A percentile compares a stretch with the other conserved stretches of the same genome.
phyloP scores from a whole-genome alignment of 768 basidiomycete genomes.

The Leccinum disarticulatum region DNA sequence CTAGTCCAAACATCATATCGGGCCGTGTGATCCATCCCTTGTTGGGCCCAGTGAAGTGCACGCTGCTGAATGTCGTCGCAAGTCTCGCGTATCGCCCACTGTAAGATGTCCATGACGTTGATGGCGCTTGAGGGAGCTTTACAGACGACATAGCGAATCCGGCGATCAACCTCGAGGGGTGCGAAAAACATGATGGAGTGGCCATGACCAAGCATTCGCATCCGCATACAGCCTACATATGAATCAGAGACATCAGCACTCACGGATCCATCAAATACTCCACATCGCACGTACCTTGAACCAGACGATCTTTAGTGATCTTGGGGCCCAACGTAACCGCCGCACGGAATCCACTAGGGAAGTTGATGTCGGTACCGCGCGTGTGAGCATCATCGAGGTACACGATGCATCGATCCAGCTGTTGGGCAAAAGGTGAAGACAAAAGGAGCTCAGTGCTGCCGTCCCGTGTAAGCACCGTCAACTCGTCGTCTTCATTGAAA shows the following conservation, averaged over 20 bases:
- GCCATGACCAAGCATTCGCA: background rate
- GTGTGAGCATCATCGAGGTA: constrained; percentile 44
- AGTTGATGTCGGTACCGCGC: constrained; percentile 39
- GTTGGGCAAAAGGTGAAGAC: constrained; percentile 34
- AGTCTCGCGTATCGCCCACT: background rate
- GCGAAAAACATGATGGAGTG: background rate
- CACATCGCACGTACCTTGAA: constrained; percentile 30
- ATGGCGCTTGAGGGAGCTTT: background rate
- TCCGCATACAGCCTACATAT: background rate
- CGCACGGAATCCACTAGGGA: constrained; percentile 35
- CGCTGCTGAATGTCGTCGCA: background rate
- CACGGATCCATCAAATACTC: no score
- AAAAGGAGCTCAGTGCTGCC: constrained; percentile 28
- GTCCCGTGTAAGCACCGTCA: constrained; percentile 33
- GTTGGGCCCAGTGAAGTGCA: background rate
- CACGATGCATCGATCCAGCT: constrained; percentile 36
- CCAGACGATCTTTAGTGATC: constrained; percentile 37
- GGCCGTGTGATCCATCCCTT: background rate
- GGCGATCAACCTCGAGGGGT: background rate
- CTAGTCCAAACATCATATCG: background rate
- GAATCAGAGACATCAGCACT: background rate
- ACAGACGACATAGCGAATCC: background rate
- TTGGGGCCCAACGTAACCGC: constrained; percentile 40
- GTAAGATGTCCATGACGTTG: background rate
- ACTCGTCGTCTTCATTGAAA: constrained; percentile 35